Evolutionary conservation across 306 rosid species (phyloP).

Genomic region (Canavalia ensiformis): DNA sequence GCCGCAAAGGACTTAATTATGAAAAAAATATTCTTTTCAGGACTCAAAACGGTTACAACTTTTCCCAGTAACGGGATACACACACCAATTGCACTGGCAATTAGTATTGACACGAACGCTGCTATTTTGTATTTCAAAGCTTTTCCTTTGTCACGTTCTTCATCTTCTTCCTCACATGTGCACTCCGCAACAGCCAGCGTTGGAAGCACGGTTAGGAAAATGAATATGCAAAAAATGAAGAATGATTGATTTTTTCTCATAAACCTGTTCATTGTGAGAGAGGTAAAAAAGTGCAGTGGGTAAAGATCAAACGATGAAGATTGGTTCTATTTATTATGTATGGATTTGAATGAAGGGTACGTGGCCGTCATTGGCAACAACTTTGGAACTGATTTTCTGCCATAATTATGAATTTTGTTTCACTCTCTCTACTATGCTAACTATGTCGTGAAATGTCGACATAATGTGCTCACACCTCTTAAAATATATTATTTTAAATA

Average conservation of each 20-base stretch:
- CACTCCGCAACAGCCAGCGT: slow-evolving; percentile 26
- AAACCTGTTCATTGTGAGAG: not conserved
- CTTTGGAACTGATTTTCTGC: no score
- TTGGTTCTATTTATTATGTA: no score
- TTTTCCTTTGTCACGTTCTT: slow-evolving; percentile 16
- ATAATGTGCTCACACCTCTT: not conserved
- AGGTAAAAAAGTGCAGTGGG: no score
- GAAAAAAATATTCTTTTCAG: slow-evolving; percentile 67
- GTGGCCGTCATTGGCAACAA: no score
- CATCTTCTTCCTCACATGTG: slow-evolving; percentile 42
- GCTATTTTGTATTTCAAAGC: slow-evolving; percentile 62
- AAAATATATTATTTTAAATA: not conserved
- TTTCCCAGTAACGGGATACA: slow-evolving; percentile 72
- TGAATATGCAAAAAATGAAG: not conserved
- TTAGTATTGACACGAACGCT: slow-evolving; percentile 62
- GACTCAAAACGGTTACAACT: slow-evolving; percentile 62
- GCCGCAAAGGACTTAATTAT: slow-evolving; percentile 80
- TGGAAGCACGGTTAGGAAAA: slow-evolving; percentile 15
- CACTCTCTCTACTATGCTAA: no score
- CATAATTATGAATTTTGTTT: no score
- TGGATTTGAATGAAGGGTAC: no score
- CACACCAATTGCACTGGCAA: slow-evolving; percentile 70
- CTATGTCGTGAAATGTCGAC: not conserved
- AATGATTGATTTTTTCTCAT: not conserved
- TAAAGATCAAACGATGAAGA: no score